These are phyloP conservation scores for Baorangia bicolor DNA, from an alignment of 768 basidiomycete genomes.

Conservation along the genomic window DNA sequence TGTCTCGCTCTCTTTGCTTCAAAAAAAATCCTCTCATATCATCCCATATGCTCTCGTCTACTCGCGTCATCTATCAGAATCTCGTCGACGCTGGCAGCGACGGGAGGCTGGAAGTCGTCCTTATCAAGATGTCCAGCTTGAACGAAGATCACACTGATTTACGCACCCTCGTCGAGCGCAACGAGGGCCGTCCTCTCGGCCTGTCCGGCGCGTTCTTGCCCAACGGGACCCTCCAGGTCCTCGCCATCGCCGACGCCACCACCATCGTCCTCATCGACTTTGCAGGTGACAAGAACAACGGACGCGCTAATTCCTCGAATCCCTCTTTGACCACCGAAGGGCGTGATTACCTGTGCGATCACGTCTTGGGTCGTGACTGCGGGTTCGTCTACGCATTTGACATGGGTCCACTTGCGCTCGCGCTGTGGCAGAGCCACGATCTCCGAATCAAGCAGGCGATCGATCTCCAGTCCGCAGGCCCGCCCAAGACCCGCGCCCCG, in stretches of 20 bases:
- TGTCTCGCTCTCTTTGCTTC: constrained; percentile 1
- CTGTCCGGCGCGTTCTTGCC: constrained; percentile 26
- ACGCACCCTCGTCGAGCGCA: constrained; percentile 27
- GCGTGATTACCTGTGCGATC: constrained; percentile 28
- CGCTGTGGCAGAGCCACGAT: constrained; percentile 29
- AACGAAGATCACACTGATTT: constrained; percentile 24
- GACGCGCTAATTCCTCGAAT: constrained; percentile 27
- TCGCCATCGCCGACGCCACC: constrained; percentile 29
- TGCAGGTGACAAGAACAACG: constrained; percentile 31
- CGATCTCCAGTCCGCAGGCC: constrained; percentile 26
- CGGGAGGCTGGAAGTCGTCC: constrained; percentile 16
- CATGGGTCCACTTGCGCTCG: constrained; percentile 30
- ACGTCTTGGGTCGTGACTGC: constrained; percentile 27
- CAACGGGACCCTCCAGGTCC: constrained; percentile 23
- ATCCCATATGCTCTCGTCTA: constrained; percentile 7
- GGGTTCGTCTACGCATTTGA: constrained; percentile 34
- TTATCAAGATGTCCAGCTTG: constrained; percentile 20
- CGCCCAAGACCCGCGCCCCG: constrained; percentile 17
- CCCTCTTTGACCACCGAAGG: constrained; percentile 18
- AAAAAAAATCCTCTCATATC: background rate
- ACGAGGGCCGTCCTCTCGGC: constrained; percentile 34
- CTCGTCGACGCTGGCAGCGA: constrained; percentile 26
- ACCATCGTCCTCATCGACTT: constrained; percentile 31
- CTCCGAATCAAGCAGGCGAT: constrained; percentile 37
- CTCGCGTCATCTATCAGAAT: constrained; percentile 28